These are phyloP conservation scores for Escovopsis sp. DNA, from an alignment of 2,329 filamentous ascomycete species.

Conservation along the genomic window DNA sequence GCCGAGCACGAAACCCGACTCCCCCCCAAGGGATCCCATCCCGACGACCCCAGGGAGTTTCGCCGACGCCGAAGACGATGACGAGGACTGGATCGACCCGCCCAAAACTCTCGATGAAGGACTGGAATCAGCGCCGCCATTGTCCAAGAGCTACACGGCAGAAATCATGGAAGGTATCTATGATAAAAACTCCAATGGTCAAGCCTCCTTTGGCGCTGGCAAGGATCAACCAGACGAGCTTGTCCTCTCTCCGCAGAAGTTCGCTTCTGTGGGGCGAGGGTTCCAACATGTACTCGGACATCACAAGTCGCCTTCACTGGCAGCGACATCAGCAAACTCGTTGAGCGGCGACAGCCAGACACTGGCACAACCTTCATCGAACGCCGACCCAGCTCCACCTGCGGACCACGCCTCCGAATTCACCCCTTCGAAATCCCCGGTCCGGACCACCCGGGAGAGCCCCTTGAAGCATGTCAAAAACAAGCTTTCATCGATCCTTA, in stretches of 20 bases:
- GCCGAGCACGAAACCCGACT: conserved; percentile 7
- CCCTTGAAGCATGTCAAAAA: conserved; percentile 86
- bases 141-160: conserved; percentile 45
- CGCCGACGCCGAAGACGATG: conserved; percentile 32
- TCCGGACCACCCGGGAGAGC: conserved; percentile 48
- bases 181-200: conserved; percentile 32
- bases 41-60: conserved; percentile 43
- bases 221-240: conserved; percentile 3
- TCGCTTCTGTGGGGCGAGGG: not conserved
- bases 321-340: conserved; percentile 27
- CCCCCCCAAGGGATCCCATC: conserved; percentile 14
- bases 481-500: conserved; percentile 80
- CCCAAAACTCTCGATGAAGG: conserved; percentile 19
- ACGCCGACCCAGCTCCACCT: conserved; percentile 34
- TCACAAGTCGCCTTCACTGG: conserved; percentile 48
- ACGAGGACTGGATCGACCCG: conserved; percentile 50
- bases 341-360: conserved; percentile 10
- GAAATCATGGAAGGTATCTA: conserved; percentile 45
- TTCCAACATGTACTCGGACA: conserved; percentile 18
- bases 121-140: conserved; percentile 28
- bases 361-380: conserved; percentile 46
- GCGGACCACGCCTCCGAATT: conserved; percentile 26
- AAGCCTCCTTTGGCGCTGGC: conserved; percentile 17
- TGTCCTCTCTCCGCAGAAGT: not conserved
- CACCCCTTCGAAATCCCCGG: conserved; percentile 40